A percentile compares a stretch with the other conserved stretches of the same genome.
phyloP scores from a whole-genome alignment of 2,329 filamentous ascomycete species.

The Fusarium decemcellulare region DNA sequence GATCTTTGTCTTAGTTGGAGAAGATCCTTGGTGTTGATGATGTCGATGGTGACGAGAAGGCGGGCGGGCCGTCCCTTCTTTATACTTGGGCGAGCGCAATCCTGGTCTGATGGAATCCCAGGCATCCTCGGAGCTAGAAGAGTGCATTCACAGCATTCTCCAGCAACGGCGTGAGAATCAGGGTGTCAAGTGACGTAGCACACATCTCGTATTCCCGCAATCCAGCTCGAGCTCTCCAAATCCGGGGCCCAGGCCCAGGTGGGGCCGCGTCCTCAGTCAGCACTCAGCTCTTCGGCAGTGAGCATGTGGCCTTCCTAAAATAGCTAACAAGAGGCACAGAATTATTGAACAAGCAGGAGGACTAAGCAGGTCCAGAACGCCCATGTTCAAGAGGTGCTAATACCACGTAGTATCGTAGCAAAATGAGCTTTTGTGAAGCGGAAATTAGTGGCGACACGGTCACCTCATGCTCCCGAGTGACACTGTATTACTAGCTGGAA shows the following conservation, averaged over 20 bases:
- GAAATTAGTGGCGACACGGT: background rate
- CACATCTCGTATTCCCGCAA: constrained; percentile 45
- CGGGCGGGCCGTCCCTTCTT: constrained; percentile 28
- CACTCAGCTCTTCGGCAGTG: constrained; percentile 9
- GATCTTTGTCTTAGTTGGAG: constrained; percentile 34
- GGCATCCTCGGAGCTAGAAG: constrained; percentile 8
- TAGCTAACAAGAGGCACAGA: background rate
- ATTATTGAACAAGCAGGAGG: background rate
- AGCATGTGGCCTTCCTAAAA: constrained; percentile 5
- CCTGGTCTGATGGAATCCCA: constrained; percentile 4
- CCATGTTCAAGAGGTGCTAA: background rate
- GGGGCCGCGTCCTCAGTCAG: background rate
- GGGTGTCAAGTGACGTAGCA: constrained; percentile 45
- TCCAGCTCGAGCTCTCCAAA: constrained; percentile 20
- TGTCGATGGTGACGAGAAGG: constrained; percentile 7
- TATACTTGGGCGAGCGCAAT: constrained; percentile 22
- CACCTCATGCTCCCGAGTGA: background rate
- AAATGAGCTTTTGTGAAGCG: background rate
- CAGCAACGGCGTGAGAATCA: constrained; percentile 28
- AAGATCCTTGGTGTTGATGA: constrained; percentile 27
- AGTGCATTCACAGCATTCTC: constrained; percentile 39
- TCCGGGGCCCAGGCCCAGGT: constrained; percentile 10
- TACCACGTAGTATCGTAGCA: background rate
- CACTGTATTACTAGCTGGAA: constrained; percentile 9
- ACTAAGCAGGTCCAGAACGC: background rate